Evolutionary conservation across 2,329 filamentous ascomycete genomes (phyloP).

Genomic region (Hypoxylon sp.): DNA sequence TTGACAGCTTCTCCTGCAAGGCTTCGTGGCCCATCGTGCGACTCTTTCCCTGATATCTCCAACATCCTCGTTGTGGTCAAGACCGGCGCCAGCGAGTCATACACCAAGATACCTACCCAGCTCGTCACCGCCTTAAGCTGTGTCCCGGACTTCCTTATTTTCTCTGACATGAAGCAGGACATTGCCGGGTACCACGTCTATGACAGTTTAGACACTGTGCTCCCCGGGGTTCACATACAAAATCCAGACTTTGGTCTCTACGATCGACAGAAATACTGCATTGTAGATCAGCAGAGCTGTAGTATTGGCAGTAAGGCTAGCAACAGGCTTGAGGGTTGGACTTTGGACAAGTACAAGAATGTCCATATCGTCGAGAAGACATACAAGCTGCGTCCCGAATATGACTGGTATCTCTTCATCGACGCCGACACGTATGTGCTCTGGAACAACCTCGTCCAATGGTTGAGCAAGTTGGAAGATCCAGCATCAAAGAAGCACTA

Average conservation of each 20-base stretch:
- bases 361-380: constrained; percentile 70
- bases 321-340: constrained; percentile 60
- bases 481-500: constrained; percentile 58
- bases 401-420: constrained; percentile 72
- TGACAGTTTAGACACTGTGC: constrained; percentile 62
- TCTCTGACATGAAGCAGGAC: constrained; percentile 67
- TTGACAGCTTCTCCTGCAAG: not conserved
- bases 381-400: constrained; percentile 62
- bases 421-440: constrained; percentile 71
- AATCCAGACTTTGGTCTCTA: constrained; percentile 67
- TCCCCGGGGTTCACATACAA: constrained; percentile 58
- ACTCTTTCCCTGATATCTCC: constrained; percentile 59
- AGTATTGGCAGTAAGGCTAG: constrained; percentile 49
- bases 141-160: constrained; percentile 66
- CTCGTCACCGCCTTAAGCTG: constrained; percentile 66
- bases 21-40: constrained; percentile 46
- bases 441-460: constrained; percentile 65
- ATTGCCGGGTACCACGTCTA: constrained; percentile 60
- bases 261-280: constrained; percentile 60
- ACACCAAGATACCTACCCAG: constrained; percentile 66
- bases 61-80: constrained; percentile 67
- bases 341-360: constrained; percentile 73
- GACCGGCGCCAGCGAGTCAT: constrained; percentile 69
- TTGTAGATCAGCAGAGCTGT: constrained; percentile 61
- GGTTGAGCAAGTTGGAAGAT: constrained; percentile 60